phyloP scores from a whole-genome alignment of 768 basidiomycete genomes.

The Cyclocybe aegerita region DNA sequence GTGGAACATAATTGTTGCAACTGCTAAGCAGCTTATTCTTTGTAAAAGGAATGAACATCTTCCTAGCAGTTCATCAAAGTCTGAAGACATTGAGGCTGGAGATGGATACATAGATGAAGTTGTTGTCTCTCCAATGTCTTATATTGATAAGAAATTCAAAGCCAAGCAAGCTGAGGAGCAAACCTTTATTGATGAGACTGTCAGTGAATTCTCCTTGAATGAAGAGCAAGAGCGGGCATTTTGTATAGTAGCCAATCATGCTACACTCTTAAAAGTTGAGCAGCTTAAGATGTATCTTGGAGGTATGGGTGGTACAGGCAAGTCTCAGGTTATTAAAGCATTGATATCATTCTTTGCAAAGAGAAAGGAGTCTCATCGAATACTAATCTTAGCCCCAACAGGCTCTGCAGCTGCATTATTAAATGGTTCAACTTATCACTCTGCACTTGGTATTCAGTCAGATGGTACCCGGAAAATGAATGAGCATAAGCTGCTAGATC shows the following conservation, averaged over 20 bases:
- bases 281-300: conserved; percentile 32
- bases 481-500: too few relatives aligned
- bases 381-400: conserved; percentile 21
- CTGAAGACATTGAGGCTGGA: too few relatives aligned
- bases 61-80: too few relatives aligned
- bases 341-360: conserved; percentile 18
- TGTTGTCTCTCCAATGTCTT: too few relatives aligned
- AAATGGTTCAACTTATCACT: conserved; percentile 24
- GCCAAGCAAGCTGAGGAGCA: too few relatives aligned
- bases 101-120: too few relatives aligned
- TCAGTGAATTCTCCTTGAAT: conserved; percentile 20
- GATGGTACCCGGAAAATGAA: too few relatives aligned
- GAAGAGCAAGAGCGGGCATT: conserved; percentile 30
- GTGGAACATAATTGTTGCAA: too few relatives aligned
- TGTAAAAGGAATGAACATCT: too few relatives aligned
- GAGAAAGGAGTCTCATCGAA: conserved; percentile 11
- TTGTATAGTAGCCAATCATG: conserved; percentile 28
- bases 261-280: conserved; percentile 1
- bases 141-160: too few relatives aligned
- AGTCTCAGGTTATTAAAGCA: conserved; percentile 29
- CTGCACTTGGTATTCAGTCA: conserved; percentile 7
- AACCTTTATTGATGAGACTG: conserved; percentile 2
- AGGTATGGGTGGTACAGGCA: conserved; percentile 35
- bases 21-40: too few relatives aligned
- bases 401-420: conserved; percentile 23